Percentiles rank a stretch among this genome's conserved stretches.
Evolutionary conservation across 495 filamentous ascomycete species (phyloP).

Genomic region (Trichoderma reesei): DNA sequence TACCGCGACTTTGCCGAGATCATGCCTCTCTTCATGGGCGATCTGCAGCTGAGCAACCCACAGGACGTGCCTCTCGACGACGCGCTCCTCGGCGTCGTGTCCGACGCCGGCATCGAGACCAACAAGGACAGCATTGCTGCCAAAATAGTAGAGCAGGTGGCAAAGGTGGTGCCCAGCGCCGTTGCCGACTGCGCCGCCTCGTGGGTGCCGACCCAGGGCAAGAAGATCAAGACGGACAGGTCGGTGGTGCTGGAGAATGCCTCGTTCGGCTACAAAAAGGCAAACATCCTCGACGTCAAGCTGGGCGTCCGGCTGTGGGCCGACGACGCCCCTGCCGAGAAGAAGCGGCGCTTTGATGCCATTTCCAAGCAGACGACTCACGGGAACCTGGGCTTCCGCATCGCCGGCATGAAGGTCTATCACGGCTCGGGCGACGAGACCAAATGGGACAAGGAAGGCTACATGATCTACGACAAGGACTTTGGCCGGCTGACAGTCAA

Average conservation of each 20-base stretch:
- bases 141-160: slow-evolving; percentile 18
- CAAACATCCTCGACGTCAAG: slow-evolving; percentile 94
- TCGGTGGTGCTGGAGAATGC: slow-evolving; percentile 86
- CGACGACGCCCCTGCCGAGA: slow-evolving; percentile 65
- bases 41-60: slow-evolving; percentile 46
- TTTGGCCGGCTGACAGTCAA: slow-evolving; percentile 67
- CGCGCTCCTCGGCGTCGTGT: slow-evolving; percentile 35
- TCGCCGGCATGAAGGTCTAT: slow-evolving; percentile 92
- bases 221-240: slow-evolving; percentile 58
- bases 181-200: background rate
- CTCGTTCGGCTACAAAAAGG: slow-evolving; percentile 66
- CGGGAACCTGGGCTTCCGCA: slow-evolving; percentile 68
- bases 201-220: slow-evolving; percentile 32
- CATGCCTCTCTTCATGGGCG: slow-evolving; percentile 82
- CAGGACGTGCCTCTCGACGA: slow-evolving; percentile 40
- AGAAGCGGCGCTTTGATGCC: slow-evolving; percentile 69
- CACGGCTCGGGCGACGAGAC: slow-evolving; percentile 47
- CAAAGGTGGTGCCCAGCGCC: slow-evolving; percentile 11
- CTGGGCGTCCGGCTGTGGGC: slow-evolving; percentile 82
- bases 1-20: slow-evolving; percentile 66
- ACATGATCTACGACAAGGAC: slow-evolving; percentile 74
- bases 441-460: slow-evolving; percentile 40
- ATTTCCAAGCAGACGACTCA: slow-evolving; percentile 73
- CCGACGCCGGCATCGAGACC: slow-evolving; percentile 31
- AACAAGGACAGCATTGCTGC: slow-evolving; percentile 30